Percentiles rank a stretch among this genome's conserved stretches.
Conservation (phyloP, 1,284 basidiomycete genomes). For the Meripilus lineatus region DNA sequence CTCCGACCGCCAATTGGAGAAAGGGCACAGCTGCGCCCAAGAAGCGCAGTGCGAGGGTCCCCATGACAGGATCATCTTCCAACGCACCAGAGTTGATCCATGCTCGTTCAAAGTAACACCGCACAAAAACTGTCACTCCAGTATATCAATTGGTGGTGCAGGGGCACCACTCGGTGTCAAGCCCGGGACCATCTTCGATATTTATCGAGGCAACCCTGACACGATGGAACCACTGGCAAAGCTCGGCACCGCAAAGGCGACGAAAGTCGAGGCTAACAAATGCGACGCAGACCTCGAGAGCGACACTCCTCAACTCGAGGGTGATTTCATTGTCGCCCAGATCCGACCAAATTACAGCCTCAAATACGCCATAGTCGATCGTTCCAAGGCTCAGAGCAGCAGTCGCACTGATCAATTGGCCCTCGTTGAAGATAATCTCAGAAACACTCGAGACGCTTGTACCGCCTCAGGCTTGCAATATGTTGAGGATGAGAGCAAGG, state of each 20-base stretch:
- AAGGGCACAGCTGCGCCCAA: constrained; percentile 4
- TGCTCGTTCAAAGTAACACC: constrained; percentile 1
- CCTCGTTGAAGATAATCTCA: too few species aligned
- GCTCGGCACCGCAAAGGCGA: constrained; percentile 8
- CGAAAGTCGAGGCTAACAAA: constrained; percentile 3
- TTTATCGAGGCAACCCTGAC: constrained; percentile 9
- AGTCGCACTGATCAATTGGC: too few species aligned
- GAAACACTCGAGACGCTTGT: too few species aligned
- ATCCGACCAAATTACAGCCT: too few species aligned
- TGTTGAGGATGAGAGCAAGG: too few species aligned
- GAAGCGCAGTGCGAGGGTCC: constrained; percentile 12
- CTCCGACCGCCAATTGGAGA: constrained; percentile 3
- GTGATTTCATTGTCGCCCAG: too few species aligned
- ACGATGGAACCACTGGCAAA: too few species aligned
- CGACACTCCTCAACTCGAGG: too few species aligned
- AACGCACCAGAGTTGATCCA: constrained; percentile 7
- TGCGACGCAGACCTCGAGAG: constrained; percentile 7
- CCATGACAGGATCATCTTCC: constrained; percentile 11
- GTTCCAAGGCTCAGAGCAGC: too few species aligned
- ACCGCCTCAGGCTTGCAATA: too few species aligned
- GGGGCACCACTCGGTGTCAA: constrained; percentile 9
- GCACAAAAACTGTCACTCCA: not conserved
- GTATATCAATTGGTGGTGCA: constrained; percentile 6
- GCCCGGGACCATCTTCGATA: constrained; percentile 7
- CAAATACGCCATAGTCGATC: too few species aligned